Conservation (phyloP, 768 basidiomycete species). For the Mycena metata region DNA sequence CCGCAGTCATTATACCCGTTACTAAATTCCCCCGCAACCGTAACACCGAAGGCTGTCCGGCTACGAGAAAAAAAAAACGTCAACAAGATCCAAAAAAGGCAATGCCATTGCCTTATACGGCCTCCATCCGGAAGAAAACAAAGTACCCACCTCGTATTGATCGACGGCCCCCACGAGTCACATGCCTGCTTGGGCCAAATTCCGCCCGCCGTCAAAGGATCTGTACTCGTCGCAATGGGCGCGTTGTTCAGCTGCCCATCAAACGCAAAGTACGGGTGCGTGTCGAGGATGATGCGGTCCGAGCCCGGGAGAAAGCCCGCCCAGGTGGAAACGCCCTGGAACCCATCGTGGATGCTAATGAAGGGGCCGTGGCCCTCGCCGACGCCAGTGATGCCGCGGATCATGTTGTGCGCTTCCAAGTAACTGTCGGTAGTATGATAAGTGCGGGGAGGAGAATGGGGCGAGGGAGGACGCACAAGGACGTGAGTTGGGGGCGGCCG, state of each 20-base stretch:
- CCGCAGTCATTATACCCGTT: conserved; percentile 71
- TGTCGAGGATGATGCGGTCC: conserved; percentile 59
- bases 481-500: conserved; percentile 57
- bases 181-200: conserved; percentile 57
- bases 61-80: background rate
- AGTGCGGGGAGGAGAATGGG: conserved; percentile 40
- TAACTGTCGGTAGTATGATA: conserved; percentile 54
- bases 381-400: conserved; percentile 70
- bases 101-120: too few species aligned
- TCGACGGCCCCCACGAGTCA: conserved; percentile 60
- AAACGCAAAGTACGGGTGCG: conserved; percentile 58
- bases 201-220: conserved; percentile 44
- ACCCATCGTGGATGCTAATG: conserved; percentile 65
- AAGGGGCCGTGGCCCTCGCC: conserved; percentile 69
- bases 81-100: too few species aligned
- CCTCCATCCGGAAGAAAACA: too few species aligned
- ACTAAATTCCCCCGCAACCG: conserved; percentile 77
- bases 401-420: conserved; percentile 61
- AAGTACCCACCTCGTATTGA: conserved; percentile 48
- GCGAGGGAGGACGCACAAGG: conserved; percentile 60
- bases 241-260: conserved; percentile 47
- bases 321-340: conserved; percentile 58
- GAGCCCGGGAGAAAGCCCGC: conserved; percentile 60
- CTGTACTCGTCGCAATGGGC: conserved; percentile 41
- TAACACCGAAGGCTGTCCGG: conserved; percentile 63